Conservation (phyloP, 1,139 yeast genomes). For the Pichia sp. region DNA sequence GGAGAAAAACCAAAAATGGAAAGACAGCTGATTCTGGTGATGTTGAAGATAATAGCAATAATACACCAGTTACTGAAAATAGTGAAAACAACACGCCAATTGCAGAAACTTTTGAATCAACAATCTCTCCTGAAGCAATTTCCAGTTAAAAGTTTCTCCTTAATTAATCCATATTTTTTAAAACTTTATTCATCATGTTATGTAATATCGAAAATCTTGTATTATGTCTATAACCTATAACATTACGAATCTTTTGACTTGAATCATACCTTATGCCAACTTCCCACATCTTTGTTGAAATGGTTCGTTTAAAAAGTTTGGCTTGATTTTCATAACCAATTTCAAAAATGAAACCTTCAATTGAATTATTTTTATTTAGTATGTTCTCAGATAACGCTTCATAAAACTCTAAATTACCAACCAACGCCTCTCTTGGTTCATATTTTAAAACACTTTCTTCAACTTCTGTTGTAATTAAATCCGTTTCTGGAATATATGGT, state of each 20-base stretch:
- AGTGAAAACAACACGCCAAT: neutral
- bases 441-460: constrained; percentile 51
- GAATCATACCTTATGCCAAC: constrained; percentile 26
- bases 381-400: constrained; percentile 44
- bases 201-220: constrained; percentile 7
- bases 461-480: constrained; percentile 34
- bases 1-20: constrained; percentile 21
- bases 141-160: neutral
- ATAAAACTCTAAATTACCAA: constrained; percentile 73
- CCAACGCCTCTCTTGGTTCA: constrained; percentile 73
- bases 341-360: constrained; percentile 29
- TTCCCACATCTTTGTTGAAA: constrained; percentile 17
- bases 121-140: neutral
- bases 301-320: constrained; percentile 5
- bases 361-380: constrained; percentile 30
- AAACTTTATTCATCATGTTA: constrained; percentile 17
- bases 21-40: constrained; percentile 5
- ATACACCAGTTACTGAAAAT: neutral
- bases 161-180: neutral
- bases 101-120: neutral
- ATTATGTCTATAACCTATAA: constrained; percentile 34
- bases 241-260: constrained; percentile 27
- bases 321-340: constrained; percentile 29
- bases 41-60: neutral
- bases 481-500: constrained; percentile 64